Conservation (phyloP, 192 early-diverging fungal species). For the Podila verticillata region DNA sequence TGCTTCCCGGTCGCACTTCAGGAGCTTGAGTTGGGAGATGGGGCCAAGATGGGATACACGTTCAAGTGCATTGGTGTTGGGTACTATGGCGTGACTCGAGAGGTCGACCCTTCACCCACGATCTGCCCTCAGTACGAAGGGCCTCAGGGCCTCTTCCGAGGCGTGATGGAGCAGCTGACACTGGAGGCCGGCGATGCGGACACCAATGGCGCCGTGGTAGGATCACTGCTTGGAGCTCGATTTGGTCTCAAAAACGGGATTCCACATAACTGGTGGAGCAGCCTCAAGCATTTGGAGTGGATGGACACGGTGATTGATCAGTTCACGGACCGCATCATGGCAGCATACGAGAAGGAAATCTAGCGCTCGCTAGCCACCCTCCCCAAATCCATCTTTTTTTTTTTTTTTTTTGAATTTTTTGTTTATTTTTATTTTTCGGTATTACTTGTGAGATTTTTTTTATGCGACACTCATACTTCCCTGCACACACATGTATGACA, state of each 20-base stretch:
- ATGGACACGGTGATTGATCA: constrained; percentile 33
- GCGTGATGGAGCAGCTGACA: constrained; percentile 55
- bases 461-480: neutral
- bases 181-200: constrained; percentile 68
- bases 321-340: constrained; percentile 25
- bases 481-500: too few species aligned
- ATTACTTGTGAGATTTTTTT: neutral
- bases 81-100: constrained; percentile 44
- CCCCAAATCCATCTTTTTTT: neutral
- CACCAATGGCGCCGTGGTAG: constrained; percentile 65
- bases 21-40: constrained; percentile 52
- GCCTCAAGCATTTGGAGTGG: constrained; percentile 50
- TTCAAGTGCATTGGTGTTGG: constrained; percentile 62
- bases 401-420: neutral
- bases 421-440: neutral
- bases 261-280: constrained; percentile 57
- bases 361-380: neutral
- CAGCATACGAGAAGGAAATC: constrained; percentile 20
- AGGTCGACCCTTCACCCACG: constrained; percentile 22
- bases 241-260: constrained; percentile 55
- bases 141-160: constrained; percentile 27
- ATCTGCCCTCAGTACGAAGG: constrained; percentile 17
- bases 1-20: constrained; percentile 49
- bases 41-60: constrained; percentile 56
- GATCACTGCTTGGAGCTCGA: constrained; percentile 58